phyloP scores from a whole-genome alignment of 192 early-diverging fungal species.

The Phycomyces nitens region DNA sequence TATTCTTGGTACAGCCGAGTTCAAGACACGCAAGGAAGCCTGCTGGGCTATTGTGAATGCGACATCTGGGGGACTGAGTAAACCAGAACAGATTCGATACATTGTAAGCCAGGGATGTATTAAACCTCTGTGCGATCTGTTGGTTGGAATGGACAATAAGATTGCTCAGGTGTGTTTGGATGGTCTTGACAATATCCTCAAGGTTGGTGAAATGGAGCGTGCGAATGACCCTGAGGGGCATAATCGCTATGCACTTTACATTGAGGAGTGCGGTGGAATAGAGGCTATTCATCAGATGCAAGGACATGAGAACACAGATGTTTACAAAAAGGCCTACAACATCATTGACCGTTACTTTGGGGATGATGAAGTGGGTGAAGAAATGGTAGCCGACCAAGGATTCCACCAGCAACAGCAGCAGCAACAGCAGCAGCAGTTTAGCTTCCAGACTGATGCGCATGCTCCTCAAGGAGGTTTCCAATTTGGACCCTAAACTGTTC shows the following conservation, averaged over 20 bases:
- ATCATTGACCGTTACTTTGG: slow-evolving; percentile 48
- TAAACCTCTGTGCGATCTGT: slow-evolving; percentile 48
- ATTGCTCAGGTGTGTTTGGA: slow-evolving; percentile 42
- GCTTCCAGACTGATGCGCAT: slow-evolving; percentile 64
- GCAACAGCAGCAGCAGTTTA: slow-evolving; percentile 58
- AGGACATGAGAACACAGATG: slow-evolving; percentile 42
- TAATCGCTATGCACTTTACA: slow-evolving; percentile 40
- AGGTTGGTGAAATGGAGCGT: slow-evolving; percentile 40
- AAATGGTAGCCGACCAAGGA: neutral
- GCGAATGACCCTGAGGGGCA: slow-evolving; percentile 15
- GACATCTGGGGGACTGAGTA: slow-evolving; percentile 35
- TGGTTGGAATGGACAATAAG: slow-evolving; percentile 40
- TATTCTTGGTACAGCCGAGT: slow-evolving; percentile 33
- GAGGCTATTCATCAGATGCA: slow-evolving; percentile 48
- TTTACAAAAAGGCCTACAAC: slow-evolving; percentile 46
- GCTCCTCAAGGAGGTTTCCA: slow-evolving; percentile 71
- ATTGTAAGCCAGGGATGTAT: slow-evolving; percentile 43
- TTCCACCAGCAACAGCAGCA: slow-evolving; percentile 34
- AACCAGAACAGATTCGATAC: slow-evolving; percentile 40
- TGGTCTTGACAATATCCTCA: slow-evolving; percentile 47
- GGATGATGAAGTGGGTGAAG: slow-evolving; percentile 38
- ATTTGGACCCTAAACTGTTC: slow-evolving; percentile 47
- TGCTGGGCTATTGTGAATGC: slow-evolving; percentile 52
- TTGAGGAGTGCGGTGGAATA: slow-evolving; percentile 51
- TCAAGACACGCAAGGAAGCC: slow-evolving; percentile 48